These are phyloP conservation scores for Phytopythium vexans DNA, from an alignment of 352 stramenopile genomes.

Conservation along the genomic window DNA sequence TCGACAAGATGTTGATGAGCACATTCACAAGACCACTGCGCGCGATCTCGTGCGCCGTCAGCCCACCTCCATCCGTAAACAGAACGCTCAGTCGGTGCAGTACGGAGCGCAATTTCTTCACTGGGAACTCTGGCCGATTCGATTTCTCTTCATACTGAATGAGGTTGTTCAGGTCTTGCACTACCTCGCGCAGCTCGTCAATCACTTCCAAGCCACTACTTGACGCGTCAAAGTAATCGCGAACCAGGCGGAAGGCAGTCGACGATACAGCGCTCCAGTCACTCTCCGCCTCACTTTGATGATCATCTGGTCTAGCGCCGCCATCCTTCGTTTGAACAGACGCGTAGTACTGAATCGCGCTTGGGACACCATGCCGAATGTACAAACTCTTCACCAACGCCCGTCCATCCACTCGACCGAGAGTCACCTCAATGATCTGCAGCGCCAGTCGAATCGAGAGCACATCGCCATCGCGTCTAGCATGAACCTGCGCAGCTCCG, in stretches of 20 bases:
- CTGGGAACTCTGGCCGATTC: neutral
- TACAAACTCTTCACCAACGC: conserved; percentile 30
- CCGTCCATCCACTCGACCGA: conserved; percentile 18
- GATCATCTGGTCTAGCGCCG: conserved; percentile 9
- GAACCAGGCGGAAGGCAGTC: conserved; percentile 26
- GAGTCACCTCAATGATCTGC: conserved; percentile 39
- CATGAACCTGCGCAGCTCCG: neutral
- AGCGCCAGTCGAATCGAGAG: conserved; percentile 37
- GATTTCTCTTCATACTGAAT: neutral
- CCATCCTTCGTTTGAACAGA: neutral
- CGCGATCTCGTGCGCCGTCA: conserved; percentile 58
- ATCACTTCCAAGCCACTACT: conserved; percentile 27
- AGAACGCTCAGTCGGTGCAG: neutral
- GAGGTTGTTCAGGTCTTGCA: conserved; percentile 20
- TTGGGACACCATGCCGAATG: conserved; percentile 52
- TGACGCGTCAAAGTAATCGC: conserved; percentile 35
- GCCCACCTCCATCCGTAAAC: neutral
- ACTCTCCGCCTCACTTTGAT: conserved; percentile 13
- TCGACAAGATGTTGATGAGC: conserved; percentile 31
- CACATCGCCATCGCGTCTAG: conserved; percentile 22
- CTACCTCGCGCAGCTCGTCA: conserved; percentile 27
- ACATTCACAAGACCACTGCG: conserved; percentile 48
- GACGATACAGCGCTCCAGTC: conserved; percentile 25
- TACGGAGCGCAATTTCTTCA: neutral
- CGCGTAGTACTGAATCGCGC: conserved; percentile 50